These are phyloP conservation scores for Mycena belliarum DNA, from an alignment of 768 basidiomycete genomes.

Conservation along the genomic window DNA sequence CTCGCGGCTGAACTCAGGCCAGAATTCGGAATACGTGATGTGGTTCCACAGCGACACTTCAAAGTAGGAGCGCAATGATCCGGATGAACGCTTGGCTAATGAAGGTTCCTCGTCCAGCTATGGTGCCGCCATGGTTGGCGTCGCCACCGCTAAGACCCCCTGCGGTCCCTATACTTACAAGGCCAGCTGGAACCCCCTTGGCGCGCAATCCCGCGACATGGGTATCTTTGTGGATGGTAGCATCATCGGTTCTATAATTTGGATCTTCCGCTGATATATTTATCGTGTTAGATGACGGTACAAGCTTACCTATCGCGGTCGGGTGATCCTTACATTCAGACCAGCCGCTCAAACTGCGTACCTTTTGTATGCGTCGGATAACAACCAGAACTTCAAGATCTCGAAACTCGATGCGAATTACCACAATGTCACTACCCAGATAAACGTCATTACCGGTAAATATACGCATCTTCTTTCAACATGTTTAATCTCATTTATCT, in stretches of 20 bases:
- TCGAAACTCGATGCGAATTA: constrained; percentile 57
- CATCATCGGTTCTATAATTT: not conserved
- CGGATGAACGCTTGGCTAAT: not conserved
- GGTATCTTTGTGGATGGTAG: constrained; percentile 57
- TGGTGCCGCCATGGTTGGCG: constrained; percentile 63
- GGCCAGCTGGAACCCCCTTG: constrained; percentile 55
- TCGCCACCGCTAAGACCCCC: constrained; percentile 57
- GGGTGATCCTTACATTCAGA: not conserved
- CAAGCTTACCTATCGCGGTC: not conserved
- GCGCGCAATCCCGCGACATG: constrained; percentile 62
- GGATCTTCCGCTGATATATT: constrained; percentile 7
- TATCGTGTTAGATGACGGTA: constrained; percentile 40
- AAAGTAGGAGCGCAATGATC: constrained; percentile 38
- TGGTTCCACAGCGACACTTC: constrained; percentile 71
- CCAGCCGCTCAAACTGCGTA: constrained; percentile 51
- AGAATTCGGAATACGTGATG: constrained; percentile 69
- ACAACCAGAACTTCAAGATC: constrained; percentile 72
- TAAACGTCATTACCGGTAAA: constrained; percentile 46
- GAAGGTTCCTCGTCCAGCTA: constrained; percentile 44
- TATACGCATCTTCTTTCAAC: not conserved
- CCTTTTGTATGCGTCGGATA: constrained; percentile 65
- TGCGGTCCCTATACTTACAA: constrained; percentile 63
- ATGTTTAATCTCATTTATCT: not conserved
- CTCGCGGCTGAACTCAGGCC: not conserved
- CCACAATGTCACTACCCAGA: constrained; percentile 52